Evolutionary conservation across 2,329 filamentous ascomycete genomes (phyloP).

Genomic region (Alternaria novae-zelandiae): DNA sequence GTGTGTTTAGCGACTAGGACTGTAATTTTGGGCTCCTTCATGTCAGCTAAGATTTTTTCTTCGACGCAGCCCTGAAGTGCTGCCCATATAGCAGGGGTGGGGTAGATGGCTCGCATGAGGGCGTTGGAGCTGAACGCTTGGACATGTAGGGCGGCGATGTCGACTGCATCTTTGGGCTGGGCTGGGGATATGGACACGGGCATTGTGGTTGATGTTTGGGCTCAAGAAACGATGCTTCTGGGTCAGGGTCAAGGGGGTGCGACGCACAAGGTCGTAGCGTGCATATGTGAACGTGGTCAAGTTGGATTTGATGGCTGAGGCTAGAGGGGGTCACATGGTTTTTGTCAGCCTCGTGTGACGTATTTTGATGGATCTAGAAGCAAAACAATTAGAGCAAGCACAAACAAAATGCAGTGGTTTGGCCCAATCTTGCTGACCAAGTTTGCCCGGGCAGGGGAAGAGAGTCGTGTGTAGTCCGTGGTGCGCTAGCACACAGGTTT

Average conservation of each 20-base stretch:
- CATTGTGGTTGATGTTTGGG: neutral
- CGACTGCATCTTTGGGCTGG: neutral
- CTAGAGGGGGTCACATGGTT: neutral
- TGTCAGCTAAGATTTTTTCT: slow-evolving; percentile 5
- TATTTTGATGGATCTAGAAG: neutral
- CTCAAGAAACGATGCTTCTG: neutral
- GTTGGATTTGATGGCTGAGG: neutral
- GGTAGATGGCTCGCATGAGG: slow-evolving; percentile 14
- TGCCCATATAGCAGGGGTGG: slow-evolving; percentile 5
- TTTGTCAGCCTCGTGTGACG: neutral
- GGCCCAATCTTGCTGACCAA: neutral
- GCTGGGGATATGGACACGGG: neutral
- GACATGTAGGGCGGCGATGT: slow-evolving; percentile 6
- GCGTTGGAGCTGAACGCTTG: slow-evolving; percentile 10
- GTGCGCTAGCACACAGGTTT: neutral
- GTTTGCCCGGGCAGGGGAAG: neutral
- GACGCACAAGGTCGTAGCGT: neutral
- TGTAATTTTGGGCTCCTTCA: slow-evolving; percentile 5
- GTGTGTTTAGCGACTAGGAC: slow-evolving; percentile 1
- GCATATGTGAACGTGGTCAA: neutral
- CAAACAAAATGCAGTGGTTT: neutral
- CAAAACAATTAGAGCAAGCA: neutral
- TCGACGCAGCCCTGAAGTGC: slow-evolving; percentile 6
- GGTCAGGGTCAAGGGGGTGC: neutral
- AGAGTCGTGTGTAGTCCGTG: neutral